phyloP scores from a whole-genome alignment of 257 asterid species.

The Phtheirospermum japonicum region DNA sequence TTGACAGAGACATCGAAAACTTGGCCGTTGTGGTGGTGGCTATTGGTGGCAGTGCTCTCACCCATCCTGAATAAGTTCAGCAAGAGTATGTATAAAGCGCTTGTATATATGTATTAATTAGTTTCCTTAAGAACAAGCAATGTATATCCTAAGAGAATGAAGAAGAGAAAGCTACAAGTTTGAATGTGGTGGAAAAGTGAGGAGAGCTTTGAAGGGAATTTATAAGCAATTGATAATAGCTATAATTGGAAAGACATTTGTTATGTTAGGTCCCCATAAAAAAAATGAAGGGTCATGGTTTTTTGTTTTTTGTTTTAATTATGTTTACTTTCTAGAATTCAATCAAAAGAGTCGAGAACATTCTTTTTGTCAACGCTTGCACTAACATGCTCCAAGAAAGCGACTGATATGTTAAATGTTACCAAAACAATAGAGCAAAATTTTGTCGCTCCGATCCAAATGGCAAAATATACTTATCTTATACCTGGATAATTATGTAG shows the following conservation, averaged over 20 bases:
- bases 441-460: not conserved
- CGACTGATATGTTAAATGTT: not conserved
- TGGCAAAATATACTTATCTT: not conserved
- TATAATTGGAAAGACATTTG: conserved; percentile 27
- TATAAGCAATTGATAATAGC: conserved; percentile 23
- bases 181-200: not conserved
- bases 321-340: conserved; percentile 26
- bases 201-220: conserved; percentile 19
- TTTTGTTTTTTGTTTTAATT: not conserved
- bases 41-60: conserved; percentile 54
- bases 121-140: not conserved
- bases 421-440: not conserved
- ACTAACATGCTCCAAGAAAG: conserved; percentile 16
- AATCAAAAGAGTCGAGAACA: conserved; percentile 27
- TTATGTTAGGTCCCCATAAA: conserved; percentile 9
- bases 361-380: conserved; percentile 26
- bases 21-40: conserved; percentile 44
- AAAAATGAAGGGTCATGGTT: conserved; percentile 14
- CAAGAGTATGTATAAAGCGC: not conserved
- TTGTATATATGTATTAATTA: not conserved
- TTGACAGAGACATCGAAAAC: conserved; percentile 39
- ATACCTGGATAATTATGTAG: conserved; percentile 36
- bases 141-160: not conserved
- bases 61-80: conserved; percentile 43
- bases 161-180: conserved; percentile 11